phyloP scores from a whole-genome alignment of 202 grass and related monocot genomes.

The Saccharum hybrid region DNA sequence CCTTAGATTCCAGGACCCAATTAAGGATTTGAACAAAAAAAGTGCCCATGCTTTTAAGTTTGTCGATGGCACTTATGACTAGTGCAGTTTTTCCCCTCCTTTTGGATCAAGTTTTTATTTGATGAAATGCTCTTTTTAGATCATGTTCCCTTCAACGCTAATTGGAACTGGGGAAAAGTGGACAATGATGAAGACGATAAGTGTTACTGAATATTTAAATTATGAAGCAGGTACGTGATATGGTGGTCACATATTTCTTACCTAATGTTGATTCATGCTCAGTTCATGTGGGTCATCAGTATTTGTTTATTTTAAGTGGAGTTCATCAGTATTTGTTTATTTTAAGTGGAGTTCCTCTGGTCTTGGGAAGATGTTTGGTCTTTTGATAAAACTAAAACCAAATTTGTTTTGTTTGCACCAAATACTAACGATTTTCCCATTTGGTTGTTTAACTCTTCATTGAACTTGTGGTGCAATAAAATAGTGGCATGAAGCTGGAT shows the following conservation, averaged over 20 bases:
- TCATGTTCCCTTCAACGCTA: constrained; percentile 98
- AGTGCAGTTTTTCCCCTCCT: neutral
- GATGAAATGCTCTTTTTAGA: constrained; percentile 59
- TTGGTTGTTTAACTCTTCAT: constrained; percentile 22
- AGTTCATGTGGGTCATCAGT: constrained; percentile 26
- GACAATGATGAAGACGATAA: constrained; percentile 99
- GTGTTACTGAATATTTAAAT: constrained; percentile 97
- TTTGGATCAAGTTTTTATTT: constrained; percentile 29
- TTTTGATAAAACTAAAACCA: constrained; percentile 16
- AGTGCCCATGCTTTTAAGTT: neutral
- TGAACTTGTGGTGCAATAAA: constrained; percentile 14
- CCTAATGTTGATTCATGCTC: neutral
- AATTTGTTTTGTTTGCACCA: neutral
- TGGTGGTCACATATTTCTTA: constrained; percentile 14
- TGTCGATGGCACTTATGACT: constrained; percentile 3
- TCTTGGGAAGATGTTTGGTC: constrained; percentile 15
- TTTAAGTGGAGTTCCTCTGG: constrained; percentile 12
- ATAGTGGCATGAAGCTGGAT: constrained; percentile 25
- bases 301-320: constrained; percentile 33
- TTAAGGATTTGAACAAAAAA: constrained; percentile 7
- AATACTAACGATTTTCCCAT: constrained; percentile 1
- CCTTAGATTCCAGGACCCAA: neutral
- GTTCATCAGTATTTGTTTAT: too few species aligned
- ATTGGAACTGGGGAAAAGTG: constrained; percentile 93
- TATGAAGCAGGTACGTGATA: constrained; percentile 84